Evolutionary conservation across 2,329 filamentous ascomycete species (phyloP).

Genomic region (Phaeosphaeria sp.): DNA sequence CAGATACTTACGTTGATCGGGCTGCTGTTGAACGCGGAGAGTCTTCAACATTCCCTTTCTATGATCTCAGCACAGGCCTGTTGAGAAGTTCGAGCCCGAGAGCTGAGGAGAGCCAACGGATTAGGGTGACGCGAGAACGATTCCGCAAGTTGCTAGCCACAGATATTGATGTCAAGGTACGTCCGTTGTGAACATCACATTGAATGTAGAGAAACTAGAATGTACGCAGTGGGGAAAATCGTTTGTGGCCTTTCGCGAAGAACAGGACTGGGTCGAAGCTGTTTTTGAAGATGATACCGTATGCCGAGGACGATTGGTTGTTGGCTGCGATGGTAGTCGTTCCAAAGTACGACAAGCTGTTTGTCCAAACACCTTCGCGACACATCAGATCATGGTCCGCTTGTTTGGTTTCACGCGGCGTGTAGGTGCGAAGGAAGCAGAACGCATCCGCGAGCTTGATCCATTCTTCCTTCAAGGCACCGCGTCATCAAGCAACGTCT

Average conservation of each 20-base stretch:
- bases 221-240: constrained; percentile 13
- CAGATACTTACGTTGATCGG: constrained; percentile 16
- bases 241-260: constrained; percentile 4
- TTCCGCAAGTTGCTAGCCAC: constrained; percentile 13
- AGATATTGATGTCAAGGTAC: constrained; percentile 11
- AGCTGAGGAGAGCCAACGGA: constrained; percentile 8
- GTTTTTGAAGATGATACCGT: constrained; percentile 16
- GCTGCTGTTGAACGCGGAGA: constrained; percentile 15
- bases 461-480: constrained; percentile 20
- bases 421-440: constrained; percentile 11
- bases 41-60: constrained; percentile 16
- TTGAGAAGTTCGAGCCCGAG: constrained; percentile 5
- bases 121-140: constrained; percentile 14
- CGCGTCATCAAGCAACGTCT: not conserved
- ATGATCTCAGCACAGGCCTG: constrained; percentile 17
- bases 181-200: not conserved
- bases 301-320: constrained; percentile 9
- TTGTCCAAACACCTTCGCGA: not conserved
- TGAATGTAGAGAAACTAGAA: not conserved
- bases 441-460: constrained; percentile 14
- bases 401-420: constrained; percentile 17
- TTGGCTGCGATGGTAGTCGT: constrained; percentile 18
- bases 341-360: constrained; percentile 6
- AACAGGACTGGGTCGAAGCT: constrained; percentile 3
- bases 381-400: constrained; percentile 8